phyloP scores from a whole-genome alignment of 2,329 filamentous ascomycete genomes.

The Alternaria sp. region DNA sequence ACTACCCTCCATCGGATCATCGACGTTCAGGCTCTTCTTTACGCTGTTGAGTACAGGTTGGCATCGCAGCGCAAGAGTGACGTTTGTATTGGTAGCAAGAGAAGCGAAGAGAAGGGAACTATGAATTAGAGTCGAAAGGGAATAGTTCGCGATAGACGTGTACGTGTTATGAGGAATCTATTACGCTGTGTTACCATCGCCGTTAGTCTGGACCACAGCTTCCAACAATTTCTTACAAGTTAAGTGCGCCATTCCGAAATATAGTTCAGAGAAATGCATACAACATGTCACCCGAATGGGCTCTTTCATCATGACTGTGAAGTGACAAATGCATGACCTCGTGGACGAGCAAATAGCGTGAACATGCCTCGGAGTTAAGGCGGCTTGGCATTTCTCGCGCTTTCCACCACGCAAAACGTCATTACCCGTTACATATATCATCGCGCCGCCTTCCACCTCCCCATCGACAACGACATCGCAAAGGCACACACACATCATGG shows the following conservation, averaged over 20 bases:
- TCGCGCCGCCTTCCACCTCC: slow-evolving; percentile 2
- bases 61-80: background rate
- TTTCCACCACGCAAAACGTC: slow-evolving; percentile 25
- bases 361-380: slow-evolving; percentile 10
- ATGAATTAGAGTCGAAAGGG: background rate
- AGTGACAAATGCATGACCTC: background rate
- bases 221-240: background rate
- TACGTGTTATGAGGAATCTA: background rate
- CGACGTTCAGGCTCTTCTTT: background rate
- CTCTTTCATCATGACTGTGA: background rate
- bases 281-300: background rate
- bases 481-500: slow-evolving; percentile 57
- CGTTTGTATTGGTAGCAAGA: background rate
- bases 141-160: background rate
- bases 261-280: background rate
- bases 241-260: background rate
- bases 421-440: slow-evolving; percentile 16
- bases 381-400: slow-evolving; percentile 29
- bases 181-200: background rate
- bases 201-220: background rate
- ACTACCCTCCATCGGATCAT: background rate
- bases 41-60: background rate
- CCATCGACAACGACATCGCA: slow-evolving; percentile 3
- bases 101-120: background rate
- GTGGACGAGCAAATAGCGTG: background rate